Evolutionary conservation across 148 eudicot species (phyloP), one percentile per base, ranked within the genome.

Genomic region (Selenicereus undatus): DNA sequence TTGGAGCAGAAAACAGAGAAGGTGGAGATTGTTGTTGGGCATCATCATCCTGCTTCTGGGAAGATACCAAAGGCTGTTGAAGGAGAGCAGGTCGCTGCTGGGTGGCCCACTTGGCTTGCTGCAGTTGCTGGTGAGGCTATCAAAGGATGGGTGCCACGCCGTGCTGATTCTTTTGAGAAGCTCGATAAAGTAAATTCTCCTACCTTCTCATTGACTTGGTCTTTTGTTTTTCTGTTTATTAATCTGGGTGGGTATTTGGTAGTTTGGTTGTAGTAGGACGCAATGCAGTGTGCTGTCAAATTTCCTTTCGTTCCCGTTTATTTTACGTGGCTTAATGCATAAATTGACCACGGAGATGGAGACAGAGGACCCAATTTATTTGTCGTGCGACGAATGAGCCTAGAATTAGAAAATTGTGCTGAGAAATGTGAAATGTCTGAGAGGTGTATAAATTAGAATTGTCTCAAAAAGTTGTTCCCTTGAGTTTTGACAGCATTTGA

Each of bases 31-130:
- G 77, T 65, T 32, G 82, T 88, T 78, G 75, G 74, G 69, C 45
- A 79, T 30, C 75, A 52, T 35, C 86, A 86, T 86, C 98, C 90
- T 0, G 87, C 81, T 13, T 60, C 71, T 22, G 89, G 93, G 32
- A 73, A 60, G 74, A 50, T 93, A 50, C 90, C 92, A 3, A 91
- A 87, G 75, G 87, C 91, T 29, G 77, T 70, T 2, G 91, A 90
- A 79, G 94, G 93, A 9, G 95, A 92, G 81, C 98, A 90, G 81
- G 93, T 91, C 16, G 89, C 92, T 0, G 98, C 98, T 0, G 98
- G 98, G 64, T 94, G 98, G 98, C 98, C 98, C 1, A 79, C 88
- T 24, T 94, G 98, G 98, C 82, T 94, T 71, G 86, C 98, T 4
- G 89, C 91, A 0, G 97, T 92, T 81, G 98, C 98, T 18, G 94